phyloP scores from a whole-genome alignment of 345 rosid species.

The Gossypium stocksii region DNA sequence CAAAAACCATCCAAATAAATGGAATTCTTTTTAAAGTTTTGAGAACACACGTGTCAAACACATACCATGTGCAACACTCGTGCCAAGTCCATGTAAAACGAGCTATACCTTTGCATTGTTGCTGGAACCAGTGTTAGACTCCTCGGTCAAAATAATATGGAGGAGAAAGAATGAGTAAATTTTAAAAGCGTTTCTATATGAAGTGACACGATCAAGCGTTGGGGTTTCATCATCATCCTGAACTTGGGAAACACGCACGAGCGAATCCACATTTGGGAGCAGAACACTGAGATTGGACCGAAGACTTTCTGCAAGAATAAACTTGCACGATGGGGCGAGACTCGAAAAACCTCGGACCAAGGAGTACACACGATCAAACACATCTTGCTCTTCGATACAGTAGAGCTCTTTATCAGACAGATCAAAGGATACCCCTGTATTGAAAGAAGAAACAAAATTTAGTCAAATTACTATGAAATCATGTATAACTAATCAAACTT shows the following conservation, averaged over 20 bases:
- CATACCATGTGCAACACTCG: background rate
- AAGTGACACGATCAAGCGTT: conserved; percentile 53
- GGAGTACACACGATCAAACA: conserved; percentile 84
- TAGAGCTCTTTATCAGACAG: conserved; percentile 88
- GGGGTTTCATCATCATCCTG: conserved; percentile 44
- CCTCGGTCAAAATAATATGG: conserved; percentile 57
- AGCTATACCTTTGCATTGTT: conserved; percentile 55
- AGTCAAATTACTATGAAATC: background rate
- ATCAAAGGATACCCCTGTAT: conserved; percentile 76
- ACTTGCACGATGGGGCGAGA: conserved; percentile 59
- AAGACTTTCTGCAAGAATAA: conserved; percentile 70
- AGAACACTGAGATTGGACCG: conserved; percentile 89
- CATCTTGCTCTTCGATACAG: conserved; percentile 82
- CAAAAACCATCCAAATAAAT: background rate
- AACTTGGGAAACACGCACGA: conserved; percentile 47
- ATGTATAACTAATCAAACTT: background rate
- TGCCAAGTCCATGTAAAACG: background rate
- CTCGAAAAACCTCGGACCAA: conserved; percentile 43
- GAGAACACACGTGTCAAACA: background rate
- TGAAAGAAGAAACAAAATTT: background rate
- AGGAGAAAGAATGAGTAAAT: conserved; percentile 82
- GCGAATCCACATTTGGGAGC: conserved; percentile 85
- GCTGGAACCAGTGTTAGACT: conserved; percentile 31
- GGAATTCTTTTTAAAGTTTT: background rate
- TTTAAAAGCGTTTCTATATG: conserved; percentile 88